Evolutionary conservation across 352 stramenopile genomes (phyloP), one percentile per base, ranked within the genome.

Genomic region (Globisporangium nunn): DNA sequence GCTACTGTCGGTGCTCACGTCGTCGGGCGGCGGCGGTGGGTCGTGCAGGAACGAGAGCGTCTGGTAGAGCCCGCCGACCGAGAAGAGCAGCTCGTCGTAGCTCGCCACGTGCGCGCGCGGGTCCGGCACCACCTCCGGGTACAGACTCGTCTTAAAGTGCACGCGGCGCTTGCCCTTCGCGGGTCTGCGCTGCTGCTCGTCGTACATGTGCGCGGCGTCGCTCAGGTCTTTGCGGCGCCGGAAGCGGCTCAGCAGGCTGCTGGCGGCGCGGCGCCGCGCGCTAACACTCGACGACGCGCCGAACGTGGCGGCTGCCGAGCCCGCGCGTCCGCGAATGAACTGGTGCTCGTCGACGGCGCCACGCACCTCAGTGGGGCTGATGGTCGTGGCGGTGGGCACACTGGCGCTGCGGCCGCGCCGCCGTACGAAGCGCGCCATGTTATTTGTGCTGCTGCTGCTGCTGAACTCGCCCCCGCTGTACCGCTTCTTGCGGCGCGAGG

Each of bases 61-160:
- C 54, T 85, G 72, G 63, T 83, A 81, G 15, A 85, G 40, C 0
- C 73, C 73, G 0, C 72, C 75, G 33, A 85, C 72, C 39, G 71
- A 75, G 53, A 85, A 85, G 50, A 85, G 63, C 29, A 85, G 64
- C 47, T 85, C 75, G 59, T 85, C 75, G 62, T 83, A 85, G 33
- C 71, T 83, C 58, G 66, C 50, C 23, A 78, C 63, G 37, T 62
- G 59, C 39, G 17, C 31, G 15, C 40, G 47, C 2, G 60, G 55
- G 3, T 61, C 58, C 4, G 74, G 72, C 51, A 74, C 67, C 39
- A 75, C 58, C 30, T 82, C 72, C 29, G 70, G 58, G 37, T 68
- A 52, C 56, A 78, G 68, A 41, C 60, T 64, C 58, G 74, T 74
- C 58, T 76, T 71, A 57, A 85, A 85, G 54, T 70, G 78, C 39